Percentiles rank a stretch among this genome's conserved stretches.
Conservation (phyloP, 176 grass and related monocot genomes). For the Ensete ventricosum region DNA sequence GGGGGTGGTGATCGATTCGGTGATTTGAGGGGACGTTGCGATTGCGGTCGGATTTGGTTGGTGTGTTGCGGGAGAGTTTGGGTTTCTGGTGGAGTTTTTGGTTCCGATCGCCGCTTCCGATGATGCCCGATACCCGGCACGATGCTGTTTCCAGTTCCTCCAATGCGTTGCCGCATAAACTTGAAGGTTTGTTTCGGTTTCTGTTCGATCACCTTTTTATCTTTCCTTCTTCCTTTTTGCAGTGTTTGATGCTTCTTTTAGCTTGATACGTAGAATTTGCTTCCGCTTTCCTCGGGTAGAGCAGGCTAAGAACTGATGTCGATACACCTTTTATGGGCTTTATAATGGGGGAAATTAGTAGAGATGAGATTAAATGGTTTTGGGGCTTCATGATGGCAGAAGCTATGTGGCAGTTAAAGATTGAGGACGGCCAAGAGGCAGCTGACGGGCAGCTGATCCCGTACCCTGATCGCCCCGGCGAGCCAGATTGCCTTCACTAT, state of each 20-base stretch:
- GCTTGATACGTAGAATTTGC: not conserved
- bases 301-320: not conserved
- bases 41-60: not conserved
- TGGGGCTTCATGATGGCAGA: constrained; percentile 4
- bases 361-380: not conserved
- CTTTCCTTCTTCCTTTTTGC: not conserved
- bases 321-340: not conserved
- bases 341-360: not conserved
- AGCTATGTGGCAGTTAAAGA: constrained; percentile 15
- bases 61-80: not conserved
- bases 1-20: not conserved
- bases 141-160: constrained; percentile 15
- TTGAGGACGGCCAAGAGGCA: not conserved
- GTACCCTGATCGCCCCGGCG: constrained; percentile 21
- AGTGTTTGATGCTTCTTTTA: not conserved
- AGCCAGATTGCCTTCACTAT: constrained; percentile 17
- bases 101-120: not conserved
- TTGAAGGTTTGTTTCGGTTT: constrained; percentile 9
- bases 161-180: not conserved
- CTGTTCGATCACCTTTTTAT: not conserved
- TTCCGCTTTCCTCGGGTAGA: not conserved
- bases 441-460: not conserved
- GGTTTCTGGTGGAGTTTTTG: not conserved
- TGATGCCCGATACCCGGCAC: constrained; percentile 7
- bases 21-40: not conserved